Base-by-base conservation (phyloP, 164 flowering plant genomes). In the Brasenia schreberi region DNA sequence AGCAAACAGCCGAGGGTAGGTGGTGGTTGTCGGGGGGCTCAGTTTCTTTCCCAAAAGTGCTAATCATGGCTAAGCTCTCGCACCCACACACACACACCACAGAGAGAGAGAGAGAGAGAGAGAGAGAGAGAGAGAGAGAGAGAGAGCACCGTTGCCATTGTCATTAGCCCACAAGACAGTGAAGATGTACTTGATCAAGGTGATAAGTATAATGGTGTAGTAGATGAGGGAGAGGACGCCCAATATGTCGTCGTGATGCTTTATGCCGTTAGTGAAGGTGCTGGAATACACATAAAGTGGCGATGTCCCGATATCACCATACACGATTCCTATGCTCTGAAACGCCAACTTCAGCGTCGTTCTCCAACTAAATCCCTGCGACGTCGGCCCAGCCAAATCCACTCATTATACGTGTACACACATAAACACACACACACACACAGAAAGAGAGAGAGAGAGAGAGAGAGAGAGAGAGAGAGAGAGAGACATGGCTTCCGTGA, bases 241-340 rank as follows among this genome's bases (percentile, higher is more conserved):
- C 18, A 87, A 59, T 5, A 90, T 81, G 69, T 90, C 96, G 42
- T 86, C 89, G 12, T 73, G 66, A 71, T 86, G 73, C 19, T 82
- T 75, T 45, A 86, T 83, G 0, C 87, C 85, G 0, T 68, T 18
- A 0, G 81, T 27, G 76, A 90, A 88, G 12, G 87, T 82, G 75
- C 90, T 85, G 0, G 85, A 42, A 42, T 64, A 88, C 11, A 90
- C 97, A 44, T 86, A 90, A 1, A 90, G 77, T 0, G 94, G 94
- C 14, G 97, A 90, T 0, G 96, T 89, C 0, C 96, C 96, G 12
- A 89, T 83, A 67, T 89, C 96, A 1, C 93, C 96, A 33, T 85
- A 90, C 59, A 90, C 83, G 2, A 90, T 69, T 14, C 96, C 96
- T 1, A 90, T 76, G 77, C 96, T 86, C 68, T 90, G 94, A 43